A percentile compares a stretch with the other conserved stretches of the same genome.
phyloP scores from a whole-genome alignment of 2,329 filamentous ascomycete genomes.

The Tolypocladium ovalisporum region DNA sequence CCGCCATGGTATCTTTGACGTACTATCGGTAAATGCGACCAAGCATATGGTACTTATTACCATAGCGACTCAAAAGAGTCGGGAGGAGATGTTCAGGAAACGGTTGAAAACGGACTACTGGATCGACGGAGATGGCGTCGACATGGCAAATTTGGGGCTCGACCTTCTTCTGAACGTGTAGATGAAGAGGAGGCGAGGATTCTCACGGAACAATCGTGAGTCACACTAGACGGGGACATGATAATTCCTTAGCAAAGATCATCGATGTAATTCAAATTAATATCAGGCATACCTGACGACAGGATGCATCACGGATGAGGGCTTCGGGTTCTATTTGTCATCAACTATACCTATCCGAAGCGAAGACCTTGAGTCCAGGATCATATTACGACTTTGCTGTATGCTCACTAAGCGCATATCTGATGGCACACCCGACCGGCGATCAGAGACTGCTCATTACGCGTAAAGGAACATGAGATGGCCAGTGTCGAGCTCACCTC shows the following conservation, averaged over 20 bases:
- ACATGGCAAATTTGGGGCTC: not conserved
- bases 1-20: not conserved
- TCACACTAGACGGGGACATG: too few species aligned
- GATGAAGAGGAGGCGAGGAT: not conserved
- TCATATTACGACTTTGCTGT: too few species aligned
- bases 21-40: not conserved
- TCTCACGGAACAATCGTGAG: not conserved
- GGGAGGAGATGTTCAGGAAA: not conserved
- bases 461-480: not conserved
- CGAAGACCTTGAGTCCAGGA: too few species aligned
- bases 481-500: not conserved
- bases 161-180: not conserved
- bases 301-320: too few species aligned
- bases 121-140: not conserved
- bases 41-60: not conserved
- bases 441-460: too few species aligned
- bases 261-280: too few species aligned
- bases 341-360: too few species aligned
- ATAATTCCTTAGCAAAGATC: too few species aligned
- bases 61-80: not conserved
- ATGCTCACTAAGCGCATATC: too few species aligned
- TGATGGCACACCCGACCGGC: too few species aligned
- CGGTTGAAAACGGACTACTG: not conserved
- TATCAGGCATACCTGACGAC: too few species aligned
- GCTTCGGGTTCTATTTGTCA: too few species aligned